phyloP scores from a whole-genome alignment of 257 asterid species.

The Mentha longifolia region DNA sequence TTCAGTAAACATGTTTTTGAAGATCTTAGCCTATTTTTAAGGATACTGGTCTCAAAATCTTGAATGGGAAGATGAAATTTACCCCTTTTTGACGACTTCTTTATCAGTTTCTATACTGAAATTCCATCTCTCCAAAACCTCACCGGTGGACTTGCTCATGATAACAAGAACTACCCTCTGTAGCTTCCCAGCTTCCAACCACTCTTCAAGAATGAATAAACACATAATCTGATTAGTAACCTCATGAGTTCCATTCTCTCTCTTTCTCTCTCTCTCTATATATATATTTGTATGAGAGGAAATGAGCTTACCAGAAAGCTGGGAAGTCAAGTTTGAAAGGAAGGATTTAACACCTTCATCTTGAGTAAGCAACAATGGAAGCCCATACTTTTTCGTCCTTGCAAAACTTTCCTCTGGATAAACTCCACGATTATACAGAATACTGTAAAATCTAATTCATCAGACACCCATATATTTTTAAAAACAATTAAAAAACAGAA shows the following conservation, averaged over 20 bases:
- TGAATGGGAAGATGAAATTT: slow-evolving; percentile 28
- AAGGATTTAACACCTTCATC: slow-evolving; percentile 92
- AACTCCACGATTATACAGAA: slow-evolving; percentile 85
- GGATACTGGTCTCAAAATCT: not conserved
- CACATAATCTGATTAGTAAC: not conserved
- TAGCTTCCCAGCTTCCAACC: slow-evolving; percentile 93
- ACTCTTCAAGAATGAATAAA: slow-evolving; percentile 49
- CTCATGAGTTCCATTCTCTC: not conserved
- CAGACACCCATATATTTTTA: slow-evolving; percentile 7
- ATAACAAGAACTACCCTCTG: slow-evolving; percentile 92
- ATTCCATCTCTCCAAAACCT: slow-evolving; percentile 97
- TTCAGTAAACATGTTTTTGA: slow-evolving; percentile 12
- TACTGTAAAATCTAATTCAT: slow-evolving; percentile 48
- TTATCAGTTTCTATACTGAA: slow-evolving; percentile 81
- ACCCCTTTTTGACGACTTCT: slow-evolving; percentile 94
- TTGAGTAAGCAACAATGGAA: slow-evolving; percentile 88
- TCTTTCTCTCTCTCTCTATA: not conserved
- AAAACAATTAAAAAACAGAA: not conserved
- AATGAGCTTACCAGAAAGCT: slow-evolving; percentile 71
- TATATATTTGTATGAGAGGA: no score
- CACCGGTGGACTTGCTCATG: slow-evolving; percentile 86
- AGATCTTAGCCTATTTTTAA: not conserved
- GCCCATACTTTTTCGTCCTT: slow-evolving; percentile 91
- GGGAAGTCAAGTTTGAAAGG: slow-evolving; percentile 82
- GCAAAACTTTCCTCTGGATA: slow-evolving; percentile 93